phyloP scores from a whole-genome alignment of 441 rosid genomes.

The Aquilaria agallochum region DNA sequence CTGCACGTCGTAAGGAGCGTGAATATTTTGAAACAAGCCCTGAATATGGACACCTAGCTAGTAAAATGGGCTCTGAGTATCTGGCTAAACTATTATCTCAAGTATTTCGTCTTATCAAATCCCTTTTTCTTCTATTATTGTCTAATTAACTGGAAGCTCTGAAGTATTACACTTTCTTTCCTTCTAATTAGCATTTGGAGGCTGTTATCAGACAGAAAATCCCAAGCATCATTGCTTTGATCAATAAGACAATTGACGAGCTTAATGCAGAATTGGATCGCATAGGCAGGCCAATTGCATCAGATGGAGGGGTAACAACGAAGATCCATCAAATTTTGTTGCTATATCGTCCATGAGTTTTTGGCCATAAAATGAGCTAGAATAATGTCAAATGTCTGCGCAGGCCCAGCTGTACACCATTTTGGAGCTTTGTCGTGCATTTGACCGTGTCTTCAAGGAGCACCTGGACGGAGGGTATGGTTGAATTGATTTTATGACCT shows the following conservation, averaged over 20 bases:
- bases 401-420: slow-evolving; percentile 97
- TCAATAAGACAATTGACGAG: slow-evolving; percentile 95
- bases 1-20: slow-evolving; percentile 88
- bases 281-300: slow-evolving; percentile 96
- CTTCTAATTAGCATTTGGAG: slow-evolving; percentile 77
- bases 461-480: slow-evolving; percentile 98
- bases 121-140: neutral
- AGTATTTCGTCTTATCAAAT: slow-evolving; percentile 31
- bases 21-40: slow-evolving; percentile 99
- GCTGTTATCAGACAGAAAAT: slow-evolving; percentile 89
- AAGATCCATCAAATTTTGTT: slow-evolving; percentile 9
- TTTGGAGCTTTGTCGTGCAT: slow-evolving; percentile 93
- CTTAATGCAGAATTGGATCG: slow-evolving; percentile 96
- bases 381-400: slow-evolving; percentile 11
- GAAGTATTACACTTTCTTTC: slow-evolving; percentile 6
- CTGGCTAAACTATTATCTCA: slow-evolving; percentile 92
- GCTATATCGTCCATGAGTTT: slow-evolving; percentile 14
- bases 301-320: slow-evolving; percentile 89
- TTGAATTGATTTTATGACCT: slow-evolving; percentile 1
- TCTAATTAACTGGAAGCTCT: too few species aligned
- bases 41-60: slow-evolving; percentile 92
- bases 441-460: slow-evolving; percentile 97
- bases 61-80: slow-evolving; percentile 97
- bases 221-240: slow-evolving; percentile 95
- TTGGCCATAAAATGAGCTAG: slow-evolving; percentile 8